phyloP scores from a whole-genome alignment of 768 basidiomycete genomes.

The Gautieria morchelliformis region DNA sequence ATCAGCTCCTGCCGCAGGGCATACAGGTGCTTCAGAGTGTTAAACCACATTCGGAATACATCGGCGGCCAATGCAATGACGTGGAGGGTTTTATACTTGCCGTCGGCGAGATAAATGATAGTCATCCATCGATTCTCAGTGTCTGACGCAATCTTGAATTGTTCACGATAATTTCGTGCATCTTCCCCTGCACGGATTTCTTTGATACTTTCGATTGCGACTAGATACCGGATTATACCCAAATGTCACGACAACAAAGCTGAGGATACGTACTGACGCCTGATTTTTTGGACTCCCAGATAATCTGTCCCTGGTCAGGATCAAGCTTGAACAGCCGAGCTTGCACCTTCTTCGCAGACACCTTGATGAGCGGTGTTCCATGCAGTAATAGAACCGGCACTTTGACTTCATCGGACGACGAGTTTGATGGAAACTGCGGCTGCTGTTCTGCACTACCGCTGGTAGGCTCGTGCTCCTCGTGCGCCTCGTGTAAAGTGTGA shows the following conservation, averaged over 20 bases:
- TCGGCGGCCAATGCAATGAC: conserved; percentile 62
- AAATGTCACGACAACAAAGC: neutral
- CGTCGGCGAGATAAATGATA: conserved; percentile 70
- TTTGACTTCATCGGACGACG: conserved; percentile 27
- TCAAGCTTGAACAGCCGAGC: conserved; percentile 62
- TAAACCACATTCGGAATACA: conserved; percentile 54
- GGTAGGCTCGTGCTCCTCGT: neutral
- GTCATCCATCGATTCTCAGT: conserved; percentile 75
- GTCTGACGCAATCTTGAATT: conserved; percentile 53
- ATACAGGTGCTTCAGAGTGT: conserved; percentile 53
- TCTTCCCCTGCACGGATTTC: conserved; percentile 73
- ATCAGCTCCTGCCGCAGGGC: conserved; percentile 61
- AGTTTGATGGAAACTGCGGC: neutral
- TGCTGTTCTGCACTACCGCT: neutral
- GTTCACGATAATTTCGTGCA: conserved; percentile 60
- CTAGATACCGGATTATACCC: conserved; percentile 27
- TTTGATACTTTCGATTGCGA: conserved; percentile 78
- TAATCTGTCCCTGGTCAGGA: conserved; percentile 70
- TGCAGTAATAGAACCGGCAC: conserved; percentile 50
- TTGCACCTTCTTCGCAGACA: conserved; percentile 70
- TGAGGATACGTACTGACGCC: conserved; percentile 43
- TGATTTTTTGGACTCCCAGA: conserved; percentile 66
- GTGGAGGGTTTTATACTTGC: conserved; percentile 78
- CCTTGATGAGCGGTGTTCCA: conserved; percentile 74
- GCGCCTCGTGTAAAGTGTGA: neutral